These are phyloP conservation scores for Leccinum variabile DNA, from an alignment of 1,284 basidiomycete species.

Conservation along the genomic window DNA sequence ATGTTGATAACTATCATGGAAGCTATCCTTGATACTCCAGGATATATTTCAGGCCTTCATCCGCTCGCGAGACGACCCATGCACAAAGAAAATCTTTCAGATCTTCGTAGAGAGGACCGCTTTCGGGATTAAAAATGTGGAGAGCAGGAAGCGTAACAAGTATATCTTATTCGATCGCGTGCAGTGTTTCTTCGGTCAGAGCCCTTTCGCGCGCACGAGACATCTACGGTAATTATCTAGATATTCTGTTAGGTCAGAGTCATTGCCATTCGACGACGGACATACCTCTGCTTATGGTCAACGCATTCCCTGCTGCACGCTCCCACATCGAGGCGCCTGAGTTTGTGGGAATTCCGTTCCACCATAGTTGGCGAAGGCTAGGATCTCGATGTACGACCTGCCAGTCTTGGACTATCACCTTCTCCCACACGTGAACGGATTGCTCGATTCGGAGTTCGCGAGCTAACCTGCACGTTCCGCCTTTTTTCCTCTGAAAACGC, in stretches of 20 bases:
- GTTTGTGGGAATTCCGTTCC: constrained; percentile 87
- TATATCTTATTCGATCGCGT: constrained; percentile 80
- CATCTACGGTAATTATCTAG: constrained; percentile 74
- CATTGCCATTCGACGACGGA: neutral
- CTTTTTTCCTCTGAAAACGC: constrained; percentile 65
- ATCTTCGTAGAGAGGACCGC: constrained; percentile 84
- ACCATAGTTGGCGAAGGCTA: constrained; percentile 79
- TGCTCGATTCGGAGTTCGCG: constrained; percentile 71
- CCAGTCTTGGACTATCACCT: constrained; percentile 83
- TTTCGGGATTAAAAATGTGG: constrained; percentile 82
- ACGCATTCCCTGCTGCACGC: constrained; percentile 82
- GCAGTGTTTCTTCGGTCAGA: constrained; percentile 59
- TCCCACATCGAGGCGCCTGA: constrained; percentile 88
- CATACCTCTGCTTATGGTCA: constrained; percentile 84
- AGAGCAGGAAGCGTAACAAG: constrained; percentile 78
- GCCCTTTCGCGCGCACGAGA: constrained; percentile 72
- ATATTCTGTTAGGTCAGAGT: constrained; percentile 1
- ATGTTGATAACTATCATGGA: constrained; percentile 92
- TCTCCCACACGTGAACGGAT: constrained; percentile 74
- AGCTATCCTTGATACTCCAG: constrained; percentile 71
- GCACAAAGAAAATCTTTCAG: constrained; percentile 86
- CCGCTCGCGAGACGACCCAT: constrained; percentile 88
- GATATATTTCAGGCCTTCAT: constrained; percentile 84
- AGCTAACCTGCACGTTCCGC: constrained; percentile 60
- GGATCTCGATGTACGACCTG: constrained; percentile 67